Percentiles rank a stretch among this genome's conserved stretches.
Conservation (phyloP, 495 filamentous ascomycete species). For the Trypethelium eluteriae region DNA sequence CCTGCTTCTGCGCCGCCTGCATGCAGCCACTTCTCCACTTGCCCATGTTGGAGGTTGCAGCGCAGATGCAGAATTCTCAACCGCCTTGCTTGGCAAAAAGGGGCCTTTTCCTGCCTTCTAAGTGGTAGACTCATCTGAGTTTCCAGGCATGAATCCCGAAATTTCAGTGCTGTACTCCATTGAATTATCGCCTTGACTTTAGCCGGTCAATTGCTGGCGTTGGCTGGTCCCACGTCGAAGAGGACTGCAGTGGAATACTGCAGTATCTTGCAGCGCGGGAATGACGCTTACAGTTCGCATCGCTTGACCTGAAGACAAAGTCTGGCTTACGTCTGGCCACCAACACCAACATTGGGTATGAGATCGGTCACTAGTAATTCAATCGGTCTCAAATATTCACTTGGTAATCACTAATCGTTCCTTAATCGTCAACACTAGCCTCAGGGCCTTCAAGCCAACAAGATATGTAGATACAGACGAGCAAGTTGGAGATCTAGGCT, state of each 20-base stretch:
- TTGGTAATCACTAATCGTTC: too few species aligned
- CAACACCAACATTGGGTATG: background rate
- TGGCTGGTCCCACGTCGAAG: background rate
- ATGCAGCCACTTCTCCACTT: slow-evolving; percentile 1
- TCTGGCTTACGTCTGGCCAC: background rate
- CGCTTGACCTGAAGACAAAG: background rate
- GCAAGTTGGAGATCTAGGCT: too few species aligned
- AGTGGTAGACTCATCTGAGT: background rate
- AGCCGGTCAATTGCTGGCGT: background rate
- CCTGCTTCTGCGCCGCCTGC: background rate
- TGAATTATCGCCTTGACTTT: background rate
- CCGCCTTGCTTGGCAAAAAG: background rate
- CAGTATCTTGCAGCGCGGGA: too few species aligned
- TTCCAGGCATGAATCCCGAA: background rate
- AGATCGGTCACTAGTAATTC: background rate
- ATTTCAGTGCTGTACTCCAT: background rate
- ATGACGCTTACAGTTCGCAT: background rate
- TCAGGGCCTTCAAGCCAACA: too few species aligned
- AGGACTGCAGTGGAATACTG: background rate
- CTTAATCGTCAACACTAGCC: too few species aligned
- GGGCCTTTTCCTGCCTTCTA: background rate
- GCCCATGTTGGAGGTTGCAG: slow-evolving; percentile 8
- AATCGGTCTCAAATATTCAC: background rate
- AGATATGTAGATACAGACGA: too few species aligned
- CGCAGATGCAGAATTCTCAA: background rate